Conservation (phyloP, 2,329 filamentous ascomycete genomes). For the Fusarium globosum region DNA sequence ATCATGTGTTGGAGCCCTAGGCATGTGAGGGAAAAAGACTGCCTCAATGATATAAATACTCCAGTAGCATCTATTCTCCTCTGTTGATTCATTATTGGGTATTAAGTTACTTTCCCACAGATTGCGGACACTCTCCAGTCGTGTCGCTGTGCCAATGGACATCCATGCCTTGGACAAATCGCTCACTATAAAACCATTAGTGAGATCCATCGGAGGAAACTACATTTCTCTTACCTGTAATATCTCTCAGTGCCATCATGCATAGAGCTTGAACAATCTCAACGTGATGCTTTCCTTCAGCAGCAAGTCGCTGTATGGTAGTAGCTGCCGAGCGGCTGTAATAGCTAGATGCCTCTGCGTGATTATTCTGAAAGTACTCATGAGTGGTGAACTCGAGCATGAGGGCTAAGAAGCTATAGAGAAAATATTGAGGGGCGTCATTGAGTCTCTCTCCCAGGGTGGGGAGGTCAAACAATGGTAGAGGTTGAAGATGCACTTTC, state of each 20-base stretch:
- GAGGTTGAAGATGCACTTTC: constrained; percentile 6
- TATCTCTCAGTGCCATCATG: background rate
- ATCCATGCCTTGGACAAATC: constrained; percentile 12
- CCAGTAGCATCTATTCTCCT: background rate
- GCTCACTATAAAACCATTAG: background rate
- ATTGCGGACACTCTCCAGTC: background rate
- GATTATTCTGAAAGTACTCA: background rate
- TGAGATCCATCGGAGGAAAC: fast-evolving
- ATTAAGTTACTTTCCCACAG: background rate
- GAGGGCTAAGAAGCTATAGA: background rate
- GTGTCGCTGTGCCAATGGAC: background rate
- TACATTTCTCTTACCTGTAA: background rate
- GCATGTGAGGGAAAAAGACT: constrained; percentile 1
- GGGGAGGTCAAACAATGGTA: background rate
- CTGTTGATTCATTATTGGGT: background rate
- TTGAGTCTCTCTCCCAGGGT: background rate
- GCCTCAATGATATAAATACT: constrained; percentile 2
- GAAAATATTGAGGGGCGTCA: background rate
- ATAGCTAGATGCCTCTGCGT: background rate
- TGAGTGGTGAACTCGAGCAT: constrained; percentile 6
- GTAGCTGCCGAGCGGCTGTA: background rate
- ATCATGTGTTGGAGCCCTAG: background rate
- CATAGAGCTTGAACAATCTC: constrained; percentile 1
- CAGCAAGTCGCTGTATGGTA: background rate
- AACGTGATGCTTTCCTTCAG: background rate